A percentile compares a stretch with the other conserved stretches of the same genome.
phyloP scores from a whole-genome alignment of 2,329 filamentous ascomycete species.

The Cladosporium sphaerospermum region DNA sequence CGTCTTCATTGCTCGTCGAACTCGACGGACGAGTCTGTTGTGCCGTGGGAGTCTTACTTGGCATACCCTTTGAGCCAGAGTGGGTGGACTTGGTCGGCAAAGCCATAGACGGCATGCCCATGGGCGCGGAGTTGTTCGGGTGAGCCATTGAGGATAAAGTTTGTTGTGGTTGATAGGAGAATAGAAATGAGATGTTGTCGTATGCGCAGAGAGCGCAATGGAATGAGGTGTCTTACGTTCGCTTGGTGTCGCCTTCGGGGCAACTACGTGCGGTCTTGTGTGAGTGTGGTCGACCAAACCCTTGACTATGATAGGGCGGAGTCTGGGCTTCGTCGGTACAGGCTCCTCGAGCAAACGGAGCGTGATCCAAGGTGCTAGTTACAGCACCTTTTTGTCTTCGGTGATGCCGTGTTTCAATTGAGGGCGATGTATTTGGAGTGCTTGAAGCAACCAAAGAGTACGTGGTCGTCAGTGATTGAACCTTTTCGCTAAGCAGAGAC shows the following conservation, averaged over 20 bases:
- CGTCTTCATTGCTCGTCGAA: constrained; percentile 18
- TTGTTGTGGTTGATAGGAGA: neutral
- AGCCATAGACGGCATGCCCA: neutral
- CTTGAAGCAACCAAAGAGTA: constrained; percentile 11
- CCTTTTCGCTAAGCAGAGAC: constrained; percentile 12
- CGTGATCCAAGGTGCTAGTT: neutral
- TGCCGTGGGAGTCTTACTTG: constrained; percentile 12
- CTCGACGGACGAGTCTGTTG: constrained; percentile 7
- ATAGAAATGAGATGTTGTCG: neutral
- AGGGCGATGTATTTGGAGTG: constrained; percentile 3
- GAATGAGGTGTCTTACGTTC: neutral
- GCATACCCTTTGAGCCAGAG: constrained; percentile 9
- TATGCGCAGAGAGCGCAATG: neutral
- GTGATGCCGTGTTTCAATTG: neutral
- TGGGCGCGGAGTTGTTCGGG: neutral
- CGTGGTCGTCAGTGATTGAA: constrained; percentile 13
- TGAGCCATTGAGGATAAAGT: constrained; percentile 5
- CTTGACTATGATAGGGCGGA: constrained; percentile 11
- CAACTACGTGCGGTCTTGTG: constrained; percentile 11
- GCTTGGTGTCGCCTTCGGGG: constrained; percentile 13
- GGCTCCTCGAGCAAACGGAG: constrained; percentile 8
- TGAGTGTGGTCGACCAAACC: constrained; percentile 4
- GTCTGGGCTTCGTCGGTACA: constrained; percentile 8
- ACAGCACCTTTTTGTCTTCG: neutral
- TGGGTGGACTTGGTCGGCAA: neutral